phyloP scores from a whole-genome alignment of 257 asterid species.

The Penstemon eatonii region DNA sequence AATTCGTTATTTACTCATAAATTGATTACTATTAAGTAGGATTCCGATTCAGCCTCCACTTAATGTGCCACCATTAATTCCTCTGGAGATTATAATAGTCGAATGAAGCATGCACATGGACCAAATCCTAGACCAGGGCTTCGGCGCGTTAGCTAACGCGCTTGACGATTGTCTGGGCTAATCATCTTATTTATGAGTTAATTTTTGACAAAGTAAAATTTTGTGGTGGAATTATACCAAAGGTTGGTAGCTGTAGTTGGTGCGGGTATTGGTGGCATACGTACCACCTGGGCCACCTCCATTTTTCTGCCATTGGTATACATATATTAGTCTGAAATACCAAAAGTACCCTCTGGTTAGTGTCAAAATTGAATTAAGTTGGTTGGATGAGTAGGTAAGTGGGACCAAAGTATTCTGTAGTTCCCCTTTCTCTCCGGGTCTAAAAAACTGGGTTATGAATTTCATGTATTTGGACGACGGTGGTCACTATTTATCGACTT shows the following conservation, averaged over 20 bases:
- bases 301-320: not conserved
- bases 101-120: constrained; percentile 19
- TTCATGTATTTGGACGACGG: not conserved
- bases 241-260: constrained; percentile 47
- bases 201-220: constrained; percentile 6
- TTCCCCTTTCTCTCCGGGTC: not conserved
- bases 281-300: constrained; percentile 24
- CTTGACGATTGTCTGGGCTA: not conserved
- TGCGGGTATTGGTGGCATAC: constrained; percentile 22
- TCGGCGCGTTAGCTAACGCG: constrained; percentile 22
- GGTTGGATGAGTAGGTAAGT: constrained; percentile 29
- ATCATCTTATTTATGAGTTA: not conserved
- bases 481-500: no score
- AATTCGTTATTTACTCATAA: no score
- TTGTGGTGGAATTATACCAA: constrained; percentile 5
- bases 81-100: not conserved
- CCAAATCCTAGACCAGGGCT: constrained; percentile 10
- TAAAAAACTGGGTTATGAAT: not conserved
- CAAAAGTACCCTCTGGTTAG: constrained; percentile 5
- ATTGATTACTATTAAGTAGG: no score
- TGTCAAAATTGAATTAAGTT: not conserved
- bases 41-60: no score
- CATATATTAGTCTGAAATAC: not conserved
- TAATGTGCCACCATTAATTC: no score
- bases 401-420: constrained; percentile 15